Evolutionary conservation across 768 basidiomycete species (phyloP).

Genomic region (Mycena polygramma): DNA sequence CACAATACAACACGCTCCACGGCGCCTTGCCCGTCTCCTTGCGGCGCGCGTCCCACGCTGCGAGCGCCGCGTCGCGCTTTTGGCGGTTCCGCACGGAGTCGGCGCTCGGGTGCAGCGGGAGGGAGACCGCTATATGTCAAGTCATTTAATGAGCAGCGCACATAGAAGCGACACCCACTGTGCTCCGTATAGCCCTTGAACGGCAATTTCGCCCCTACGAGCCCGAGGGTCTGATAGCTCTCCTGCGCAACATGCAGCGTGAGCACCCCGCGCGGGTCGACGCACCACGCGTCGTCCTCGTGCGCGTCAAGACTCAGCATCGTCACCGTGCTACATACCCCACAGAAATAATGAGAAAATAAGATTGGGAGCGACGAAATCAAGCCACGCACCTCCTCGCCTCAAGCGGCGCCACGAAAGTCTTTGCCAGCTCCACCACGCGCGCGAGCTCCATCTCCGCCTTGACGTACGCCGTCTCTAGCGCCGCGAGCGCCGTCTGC

Average conservation of each 20-base stretch:
- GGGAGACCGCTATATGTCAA: constrained; percentile 57
- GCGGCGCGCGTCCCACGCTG: constrained; percentile 64
- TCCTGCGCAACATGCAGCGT: constrained; percentile 68
- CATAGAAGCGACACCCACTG: constrained; percentile 51
- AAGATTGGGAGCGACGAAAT: no score
- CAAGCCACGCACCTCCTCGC: constrained; percentile 44
- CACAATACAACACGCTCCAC: constrained; percentile 64
- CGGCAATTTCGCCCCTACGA: constrained; percentile 67
- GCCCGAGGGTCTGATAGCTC: constrained; percentile 72
- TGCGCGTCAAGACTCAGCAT: constrained; percentile 50
- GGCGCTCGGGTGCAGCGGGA: constrained; percentile 58
- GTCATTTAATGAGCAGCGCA: no score
- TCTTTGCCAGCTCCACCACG: constrained; percentile 54
- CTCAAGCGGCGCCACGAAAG: constrained; percentile 43
- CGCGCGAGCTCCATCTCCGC: constrained; percentile 59
- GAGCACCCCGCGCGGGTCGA: constrained; percentile 72
- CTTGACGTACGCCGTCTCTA: constrained; percentile 61
- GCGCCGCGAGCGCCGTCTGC: constrained; percentile 53
- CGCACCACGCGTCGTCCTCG: constrained; percentile 75
- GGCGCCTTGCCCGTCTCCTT: constrained; percentile 44
- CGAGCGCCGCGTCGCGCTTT: constrained; percentile 56
- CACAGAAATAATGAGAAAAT: no score
- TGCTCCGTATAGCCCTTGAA: constrained; percentile 65
- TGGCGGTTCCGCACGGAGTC: constrained; percentile 52
- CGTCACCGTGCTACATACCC: constrained; percentile 52